Base-by-base conservation (phyloP, 345 rosid species). In the Draba incana region DNA sequence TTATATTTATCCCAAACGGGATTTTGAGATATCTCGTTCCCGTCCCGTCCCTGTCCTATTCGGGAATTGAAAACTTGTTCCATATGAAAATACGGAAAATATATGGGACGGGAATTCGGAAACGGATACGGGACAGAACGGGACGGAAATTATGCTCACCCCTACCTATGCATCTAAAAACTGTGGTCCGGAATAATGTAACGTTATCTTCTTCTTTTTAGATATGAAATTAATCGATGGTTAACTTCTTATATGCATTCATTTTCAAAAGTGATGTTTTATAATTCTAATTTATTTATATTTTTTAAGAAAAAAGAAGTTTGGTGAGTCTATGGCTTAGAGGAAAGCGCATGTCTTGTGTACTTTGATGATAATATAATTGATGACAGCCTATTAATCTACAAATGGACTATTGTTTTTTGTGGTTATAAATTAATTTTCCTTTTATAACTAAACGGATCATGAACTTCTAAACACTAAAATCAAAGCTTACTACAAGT, bases 361-460 rank as follows among this genome's bases (percentile, higher is more conserved):
- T 73, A 73, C 62, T 59, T 74, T 66, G 68, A 45, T 74, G 51
- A 66, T 74, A 60, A 52, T 44, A 44, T 53, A 52, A 52, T 74
- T 74, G 72, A 66, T 52, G 77, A 66, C 77, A 74, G 78, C 78
- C 62, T 46, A 37, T 59, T 74, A 67, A 30, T 66, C 51, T 67
- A 44, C 23, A 16, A 50, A 43, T 27, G 15, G 23, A 52, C 63
- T 67, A 24, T 31, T 8, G 31, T 58, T 74, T 59, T 74, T 13
- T 67, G 64, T 74, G 78, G 78, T 61, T 74, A 28, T 28, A 27
- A 38, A 11, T 74, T 54, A 38, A 38, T 67, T 74, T 74, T 67
- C 73, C 78, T 53, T 59, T 60, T 60, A 60, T 50, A 46, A 27
- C 78, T 60, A 74, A 74, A 74, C 68, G 51, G 37, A 53, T 67